Conservation (phyloP, 139 green algal species). For the Chlorella sp. region DNA sequence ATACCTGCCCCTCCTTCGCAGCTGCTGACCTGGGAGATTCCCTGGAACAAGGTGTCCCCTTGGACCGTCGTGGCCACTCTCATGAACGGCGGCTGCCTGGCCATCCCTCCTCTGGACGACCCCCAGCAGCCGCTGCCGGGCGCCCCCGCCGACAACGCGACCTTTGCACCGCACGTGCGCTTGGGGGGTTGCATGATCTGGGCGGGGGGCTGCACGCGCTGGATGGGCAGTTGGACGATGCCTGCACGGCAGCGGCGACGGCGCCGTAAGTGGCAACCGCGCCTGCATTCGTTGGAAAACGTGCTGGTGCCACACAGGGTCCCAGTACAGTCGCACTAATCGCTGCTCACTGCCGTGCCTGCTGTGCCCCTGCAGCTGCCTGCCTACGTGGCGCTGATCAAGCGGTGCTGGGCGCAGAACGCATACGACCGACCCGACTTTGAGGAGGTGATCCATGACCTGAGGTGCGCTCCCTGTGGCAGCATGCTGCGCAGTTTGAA, state of each 20-base stretch:
- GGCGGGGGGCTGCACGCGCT: too few species aligned
- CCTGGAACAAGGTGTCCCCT: conserved; percentile 51
- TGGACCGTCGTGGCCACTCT: conserved; percentile 40
- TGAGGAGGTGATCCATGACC: conserved; percentile 34
- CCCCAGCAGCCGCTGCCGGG: background rate
- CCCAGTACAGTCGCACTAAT: too few species aligned
- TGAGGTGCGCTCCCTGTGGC: conserved; percentile 7
- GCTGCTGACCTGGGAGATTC: conserved; percentile 79
- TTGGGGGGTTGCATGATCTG: too few species aligned
- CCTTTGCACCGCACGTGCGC: conserved; percentile 15
- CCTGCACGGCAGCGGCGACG: too few species aligned
- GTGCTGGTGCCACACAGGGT: too few species aligned
- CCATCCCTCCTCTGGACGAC: conserved; percentile 8
- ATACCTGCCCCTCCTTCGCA: conserved; percentile 24
- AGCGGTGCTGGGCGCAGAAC: conserved; percentile 72
- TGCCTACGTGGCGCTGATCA: conserved; percentile 65
- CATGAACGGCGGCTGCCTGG: background rate
- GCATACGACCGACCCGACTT: conserved; percentile 66
- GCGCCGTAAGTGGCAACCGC: too few species aligned
- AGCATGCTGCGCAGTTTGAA: too few species aligned
- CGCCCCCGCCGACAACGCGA: background rate
- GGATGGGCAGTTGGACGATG: too few species aligned
- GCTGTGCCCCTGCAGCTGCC: conserved; percentile 32
- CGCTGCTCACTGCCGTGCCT: too few species aligned
- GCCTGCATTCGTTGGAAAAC: too few species aligned